These are phyloP conservation scores for Coemansia sp. DNA, from an alignment of 192 early-diverging fungal genomes.

Conservation along the genomic window DNA sequence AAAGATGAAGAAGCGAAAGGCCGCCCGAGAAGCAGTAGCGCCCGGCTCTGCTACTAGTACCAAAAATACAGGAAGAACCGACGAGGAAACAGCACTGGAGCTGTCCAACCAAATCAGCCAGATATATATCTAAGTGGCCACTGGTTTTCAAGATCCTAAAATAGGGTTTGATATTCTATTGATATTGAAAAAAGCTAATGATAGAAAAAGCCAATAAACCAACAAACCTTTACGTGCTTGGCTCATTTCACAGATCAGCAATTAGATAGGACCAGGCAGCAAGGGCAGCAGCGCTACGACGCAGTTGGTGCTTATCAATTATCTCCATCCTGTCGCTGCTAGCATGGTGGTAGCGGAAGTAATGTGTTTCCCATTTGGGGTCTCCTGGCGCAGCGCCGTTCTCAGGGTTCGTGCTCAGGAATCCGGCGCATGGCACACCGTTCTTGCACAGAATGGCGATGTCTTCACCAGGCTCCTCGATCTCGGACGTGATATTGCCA, in stretches of 20 bases:
- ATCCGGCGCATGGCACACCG: slow-evolving; percentile 61
- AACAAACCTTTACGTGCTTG: too few relatives aligned
- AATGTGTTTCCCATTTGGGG: slow-evolving; percentile 50
- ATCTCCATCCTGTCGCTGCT: slow-evolving; percentile 56
- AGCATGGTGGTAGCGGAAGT: slow-evolving; percentile 64
- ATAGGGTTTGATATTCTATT: too few relatives aligned
- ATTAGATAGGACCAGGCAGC: slow-evolving; percentile 62
- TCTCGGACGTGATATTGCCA: slow-evolving; percentile 41
- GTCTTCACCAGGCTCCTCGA: slow-evolving; percentile 52
- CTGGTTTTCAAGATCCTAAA: too few relatives aligned
- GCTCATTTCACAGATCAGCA: slow-evolving; percentile 52
- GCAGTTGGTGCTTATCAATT: slow-evolving; percentile 58
- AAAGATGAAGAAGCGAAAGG: slow-evolving; percentile 34
- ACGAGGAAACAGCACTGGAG: background rate
- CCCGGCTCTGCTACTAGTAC: background rate
- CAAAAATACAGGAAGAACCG: background rate
- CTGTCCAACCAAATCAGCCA: slow-evolving; percentile 12
- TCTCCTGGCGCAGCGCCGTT: slow-evolving; percentile 31
- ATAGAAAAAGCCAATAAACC: too few relatives aligned
- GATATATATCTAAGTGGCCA: slow-evolving; percentile 29
- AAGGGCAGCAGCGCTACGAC: slow-evolving; percentile 59
- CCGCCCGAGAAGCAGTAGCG: slow-evolving; percentile 4
- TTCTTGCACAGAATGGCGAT: slow-evolving; percentile 56
- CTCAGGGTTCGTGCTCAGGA: slow-evolving; percentile 52
- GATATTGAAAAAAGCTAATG: background rate